Percentiles rank a stretch among this genome's conserved stretches.
These are phyloP conservation scores for Trypanosoma caninum DNA, from an alignment of 208 protist genomes.

Conservation along the genomic window DNA sequence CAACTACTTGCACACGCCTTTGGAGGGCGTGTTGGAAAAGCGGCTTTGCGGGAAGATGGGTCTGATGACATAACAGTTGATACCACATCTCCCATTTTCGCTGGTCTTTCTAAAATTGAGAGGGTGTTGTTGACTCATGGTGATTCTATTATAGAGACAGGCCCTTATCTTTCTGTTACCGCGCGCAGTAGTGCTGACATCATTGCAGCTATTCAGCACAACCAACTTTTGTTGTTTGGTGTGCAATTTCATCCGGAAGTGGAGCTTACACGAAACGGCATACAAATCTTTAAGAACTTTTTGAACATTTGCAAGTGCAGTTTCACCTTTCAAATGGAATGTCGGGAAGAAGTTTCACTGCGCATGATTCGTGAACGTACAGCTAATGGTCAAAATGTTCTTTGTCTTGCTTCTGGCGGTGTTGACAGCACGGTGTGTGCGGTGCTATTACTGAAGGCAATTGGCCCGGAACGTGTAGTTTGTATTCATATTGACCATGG, in stretches of 20 bases:
- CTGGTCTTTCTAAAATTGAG: constrained; percentile 47
- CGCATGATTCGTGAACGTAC: constrained; percentile 87
- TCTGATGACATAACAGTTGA: constrained; percentile 85
- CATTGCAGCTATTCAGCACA: constrained; percentile 80
- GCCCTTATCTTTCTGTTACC: constrained; percentile 48
- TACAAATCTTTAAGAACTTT: constrained; percentile 95
- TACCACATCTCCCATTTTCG: constrained; percentile 53
- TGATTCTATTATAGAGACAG: constrained; percentile 66
- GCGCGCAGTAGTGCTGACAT: constrained; percentile 69
- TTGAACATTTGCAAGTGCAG: constrained; percentile 75
- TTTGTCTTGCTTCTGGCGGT: constrained; percentile 97
- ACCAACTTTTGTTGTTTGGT: constrained; percentile 69
- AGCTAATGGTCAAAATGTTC: constrained; percentile 82
- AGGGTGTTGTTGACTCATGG: constrained; percentile 95
- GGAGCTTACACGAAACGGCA: constrained; percentile 93
- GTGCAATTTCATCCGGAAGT: constrained; percentile 99
- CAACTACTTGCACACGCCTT: constrained; percentile 88
- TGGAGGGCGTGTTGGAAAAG: constrained; percentile 88
- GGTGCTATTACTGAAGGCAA: constrained; percentile 92
- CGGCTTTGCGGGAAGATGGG: constrained; percentile 93
- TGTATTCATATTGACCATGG: constrained; percentile 98
- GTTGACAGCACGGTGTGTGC: constrained; percentile 98
- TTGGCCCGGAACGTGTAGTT: constrained; percentile 93
- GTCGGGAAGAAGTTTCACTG: constrained; percentile 88
- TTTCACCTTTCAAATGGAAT: constrained; percentile 82